Conservation (phyloP, 768 basidiomycete species). For the Termitomyces heimii region DNA sequence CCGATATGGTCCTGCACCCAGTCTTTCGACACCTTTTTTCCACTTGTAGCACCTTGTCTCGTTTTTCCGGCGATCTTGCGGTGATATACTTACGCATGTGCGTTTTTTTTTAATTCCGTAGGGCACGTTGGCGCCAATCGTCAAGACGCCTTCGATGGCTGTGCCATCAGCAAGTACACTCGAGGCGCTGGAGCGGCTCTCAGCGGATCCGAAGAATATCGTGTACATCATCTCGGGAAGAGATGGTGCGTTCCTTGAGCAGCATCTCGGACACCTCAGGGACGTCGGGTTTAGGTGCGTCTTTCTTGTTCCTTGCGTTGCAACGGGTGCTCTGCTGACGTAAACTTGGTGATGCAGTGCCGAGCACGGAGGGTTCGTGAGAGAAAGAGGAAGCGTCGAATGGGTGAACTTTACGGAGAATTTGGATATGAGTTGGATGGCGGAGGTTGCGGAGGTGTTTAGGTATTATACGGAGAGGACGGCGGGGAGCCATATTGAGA, state of each 20-base stretch:
- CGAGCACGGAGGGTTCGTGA: slow-evolving; percentile 93
- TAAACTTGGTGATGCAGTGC: slow-evolving; percentile 38
- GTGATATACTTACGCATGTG: slow-evolving; percentile 1
- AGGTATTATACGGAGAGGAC: slow-evolving; percentile 96
- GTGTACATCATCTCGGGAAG: slow-evolving; percentile 98
- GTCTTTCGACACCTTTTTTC: neutral
- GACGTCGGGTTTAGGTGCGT: slow-evolving; percentile 66
- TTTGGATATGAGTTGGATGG: slow-evolving; percentile 98
- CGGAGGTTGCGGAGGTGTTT: slow-evolving; percentile 93
- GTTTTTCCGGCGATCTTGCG: neutral
- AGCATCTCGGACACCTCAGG: slow-evolving; percentile 81
- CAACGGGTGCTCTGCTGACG: neutral
- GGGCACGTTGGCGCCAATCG: slow-evolving; percentile 97
- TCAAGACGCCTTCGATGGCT: slow-evolving; percentile 88
- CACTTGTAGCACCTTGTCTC: neutral
- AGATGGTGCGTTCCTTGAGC: slow-evolving; percentile 86
- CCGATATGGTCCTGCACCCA: neutral
- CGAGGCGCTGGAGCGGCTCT: slow-evolving; percentile 63
- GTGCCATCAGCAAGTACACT: slow-evolving; percentile 72
- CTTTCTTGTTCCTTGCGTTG: neutral
- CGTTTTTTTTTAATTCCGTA: slow-evolving; percentile 20
- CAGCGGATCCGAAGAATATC: slow-evolving; percentile 79
- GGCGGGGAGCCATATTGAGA: slow-evolving; percentile 92
- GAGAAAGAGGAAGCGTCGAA: slow-evolving; percentile 53
- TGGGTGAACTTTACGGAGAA: slow-evolving; percentile 91